Conservation (phyloP, 2,329 filamentous ascomycete genomes). For the Diaporthe humulicola region DNA sequence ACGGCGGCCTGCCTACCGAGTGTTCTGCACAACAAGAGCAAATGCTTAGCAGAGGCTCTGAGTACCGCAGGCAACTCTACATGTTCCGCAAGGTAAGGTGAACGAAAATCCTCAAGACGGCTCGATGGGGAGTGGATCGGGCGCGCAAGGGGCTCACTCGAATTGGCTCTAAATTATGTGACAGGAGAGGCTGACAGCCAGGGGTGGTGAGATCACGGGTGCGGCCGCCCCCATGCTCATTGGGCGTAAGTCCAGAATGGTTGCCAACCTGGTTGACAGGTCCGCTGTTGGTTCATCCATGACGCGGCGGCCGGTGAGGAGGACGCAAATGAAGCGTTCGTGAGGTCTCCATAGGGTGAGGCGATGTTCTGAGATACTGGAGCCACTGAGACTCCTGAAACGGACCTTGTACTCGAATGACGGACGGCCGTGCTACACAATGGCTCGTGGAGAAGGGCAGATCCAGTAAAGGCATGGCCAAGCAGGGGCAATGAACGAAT, state of each 20-base stretch:
- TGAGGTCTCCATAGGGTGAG: slow-evolving; percentile 33
- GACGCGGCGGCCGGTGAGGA: slow-evolving; percentile 25
- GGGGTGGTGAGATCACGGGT: slow-evolving; percentile 30
- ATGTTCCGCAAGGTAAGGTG: slow-evolving; percentile 28
- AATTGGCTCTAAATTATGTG: slow-evolving; percentile 24
- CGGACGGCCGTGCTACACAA: slow-evolving; percentile 25
- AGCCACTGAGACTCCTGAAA: slow-evolving; percentile 20
- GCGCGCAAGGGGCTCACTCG: not conserved
- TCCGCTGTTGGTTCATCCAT: slow-evolving; percentile 8
- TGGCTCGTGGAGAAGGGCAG: not conserved
- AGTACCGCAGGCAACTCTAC: not conserved
- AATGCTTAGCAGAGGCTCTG: not conserved
- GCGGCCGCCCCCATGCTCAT: slow-evolving; percentile 20
- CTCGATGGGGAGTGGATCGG: not conserved
- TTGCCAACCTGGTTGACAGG: slow-evolving; percentile 29
- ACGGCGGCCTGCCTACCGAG: not conserved
- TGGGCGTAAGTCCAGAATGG: slow-evolving; percentile 32
- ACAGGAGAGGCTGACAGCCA: slow-evolving; percentile 19
- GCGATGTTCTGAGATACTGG: slow-evolving; percentile 16
- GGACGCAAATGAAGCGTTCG: slow-evolving; percentile 27
- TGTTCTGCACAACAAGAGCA: not conserved
- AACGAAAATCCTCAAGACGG: not conserved
- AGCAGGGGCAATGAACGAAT: slow-evolving; percentile 25
- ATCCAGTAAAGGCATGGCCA: slow-evolving; percentile 2
- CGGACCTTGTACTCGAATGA: slow-evolving; percentile 27